A percentile compares a stretch with the other conserved stretches of the same genome.
Conservation (phyloP, 495 filamentous ascomycete species). For the Massariosphaeria phaeospora region DNA sequence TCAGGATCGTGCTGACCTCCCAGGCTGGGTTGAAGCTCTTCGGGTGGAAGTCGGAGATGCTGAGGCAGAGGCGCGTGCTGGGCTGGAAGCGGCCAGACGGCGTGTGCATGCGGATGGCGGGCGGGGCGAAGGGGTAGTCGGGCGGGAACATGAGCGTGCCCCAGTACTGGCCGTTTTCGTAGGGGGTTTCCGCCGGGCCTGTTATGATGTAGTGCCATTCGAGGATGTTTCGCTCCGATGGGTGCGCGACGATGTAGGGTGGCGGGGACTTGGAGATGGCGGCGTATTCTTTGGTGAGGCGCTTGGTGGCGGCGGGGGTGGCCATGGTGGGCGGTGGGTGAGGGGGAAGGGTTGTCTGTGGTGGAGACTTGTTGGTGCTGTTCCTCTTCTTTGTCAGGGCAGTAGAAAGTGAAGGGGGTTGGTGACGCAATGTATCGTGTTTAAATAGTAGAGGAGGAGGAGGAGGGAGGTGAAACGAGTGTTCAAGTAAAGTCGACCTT, state of each 20-base stretch:
- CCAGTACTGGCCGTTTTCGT: slow-evolving; percentile 96
- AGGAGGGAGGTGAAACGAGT: no score
- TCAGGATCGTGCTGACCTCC: slow-evolving; percentile 94
- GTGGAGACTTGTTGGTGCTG: slow-evolving; percentile 2
- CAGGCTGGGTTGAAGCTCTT: slow-evolving; percentile 98
- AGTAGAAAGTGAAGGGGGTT: background rate
- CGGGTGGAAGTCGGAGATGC: slow-evolving; percentile 94
- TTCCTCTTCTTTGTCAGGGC: background rate
- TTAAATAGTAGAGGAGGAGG: no score
- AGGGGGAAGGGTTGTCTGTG: background rate
- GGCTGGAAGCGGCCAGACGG: slow-evolving; percentile 93
- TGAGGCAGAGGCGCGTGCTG: slow-evolving; percentile 84
- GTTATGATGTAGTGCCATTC: slow-evolving; percentile 99
- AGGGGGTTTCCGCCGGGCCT: slow-evolving; percentile 90
- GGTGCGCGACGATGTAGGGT: slow-evolving; percentile 89
- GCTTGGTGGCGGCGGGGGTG: slow-evolving; percentile 41
- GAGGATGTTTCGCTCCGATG: slow-evolving; percentile 89
- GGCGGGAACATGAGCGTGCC: slow-evolving; percentile 91
- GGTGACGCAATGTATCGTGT: no score
- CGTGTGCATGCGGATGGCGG: slow-evolving; percentile 98
- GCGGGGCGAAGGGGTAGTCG: slow-evolving; percentile 95
- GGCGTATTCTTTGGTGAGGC: slow-evolving; percentile 87
- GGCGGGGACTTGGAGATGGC: slow-evolving; percentile 86
- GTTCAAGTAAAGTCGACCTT: no score
- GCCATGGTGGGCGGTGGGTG: slow-evolving; percentile 34